Percentiles rank a stretch among this genome's conserved stretches.
Evolutionary conservation across 1,284 basidiomycete genomes (phyloP).

Genomic region (Gymnopus androsaceus): DNA sequence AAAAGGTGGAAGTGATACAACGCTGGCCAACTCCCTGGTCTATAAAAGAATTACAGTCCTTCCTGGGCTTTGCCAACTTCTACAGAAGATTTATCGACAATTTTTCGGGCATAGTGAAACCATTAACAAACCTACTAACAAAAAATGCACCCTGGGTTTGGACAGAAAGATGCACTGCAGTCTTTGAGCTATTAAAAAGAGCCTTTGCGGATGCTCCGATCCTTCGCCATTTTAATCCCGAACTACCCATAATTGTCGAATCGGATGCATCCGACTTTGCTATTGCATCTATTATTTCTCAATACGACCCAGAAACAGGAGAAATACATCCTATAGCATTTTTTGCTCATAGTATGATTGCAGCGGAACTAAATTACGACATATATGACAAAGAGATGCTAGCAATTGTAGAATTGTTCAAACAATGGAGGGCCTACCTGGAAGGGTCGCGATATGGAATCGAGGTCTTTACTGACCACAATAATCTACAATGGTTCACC

Average conservation of each 20-base stretch:
- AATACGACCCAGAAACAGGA: neutral
- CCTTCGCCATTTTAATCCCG: conserved; percentile 16
- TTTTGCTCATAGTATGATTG: conserved; percentile 1
- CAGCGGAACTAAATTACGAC: conserved; percentile 10
- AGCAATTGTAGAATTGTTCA: no score
- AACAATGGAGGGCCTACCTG: conserved; percentile 34
- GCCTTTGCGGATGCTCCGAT: conserved; percentile 14
- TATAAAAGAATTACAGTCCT: conserved; percentile 26
- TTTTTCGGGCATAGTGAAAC: conserved; percentile 27
- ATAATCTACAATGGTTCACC: conserved; percentile 31
- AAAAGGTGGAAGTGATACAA: conserved; percentile 37
- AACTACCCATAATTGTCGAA: conserved; percentile 38
- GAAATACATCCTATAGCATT: conserved; percentile 7
- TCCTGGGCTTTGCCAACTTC: conserved; percentile 35
- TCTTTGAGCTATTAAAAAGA: conserved; percentile 13
- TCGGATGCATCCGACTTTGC: conserved; percentile 22
- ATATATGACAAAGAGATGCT: no score
- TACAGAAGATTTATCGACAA: conserved; percentile 39
- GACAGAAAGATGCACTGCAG: neutral
- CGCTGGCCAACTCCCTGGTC: conserved; percentile 23
- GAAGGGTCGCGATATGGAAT: conserved; percentile 22
- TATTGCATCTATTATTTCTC: conserved; percentile 12
- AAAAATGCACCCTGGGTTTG: conserved; percentile 18
- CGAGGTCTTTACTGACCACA: conserved; percentile 31
- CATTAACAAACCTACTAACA: conserved; percentile 23